Conservation (phyloP, 352 stramenopile genomes). For the Albugo candida region DNA sequence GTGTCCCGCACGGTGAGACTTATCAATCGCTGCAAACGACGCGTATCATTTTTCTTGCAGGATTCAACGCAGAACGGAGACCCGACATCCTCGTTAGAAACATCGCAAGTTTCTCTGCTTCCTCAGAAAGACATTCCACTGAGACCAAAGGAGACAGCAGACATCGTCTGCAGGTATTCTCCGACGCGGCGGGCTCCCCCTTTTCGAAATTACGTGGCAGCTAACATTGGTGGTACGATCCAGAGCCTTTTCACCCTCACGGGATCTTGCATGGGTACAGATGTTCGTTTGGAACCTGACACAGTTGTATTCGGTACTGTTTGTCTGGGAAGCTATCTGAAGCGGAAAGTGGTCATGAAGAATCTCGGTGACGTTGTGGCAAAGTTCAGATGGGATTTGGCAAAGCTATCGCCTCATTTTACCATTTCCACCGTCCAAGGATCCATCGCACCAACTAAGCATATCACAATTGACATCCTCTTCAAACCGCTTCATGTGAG, state of each 20-base stretch:
- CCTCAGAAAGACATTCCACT: conserved; percentile 42
- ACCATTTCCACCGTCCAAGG: conserved; percentile 58
- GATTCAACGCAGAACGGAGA: neutral
- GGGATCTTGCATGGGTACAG: conserved; percentile 79
- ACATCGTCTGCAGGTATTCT: conserved; percentile 57
- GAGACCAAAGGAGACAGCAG: conserved; percentile 48
- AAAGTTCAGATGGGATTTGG: conserved; percentile 74
- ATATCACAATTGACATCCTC: conserved; percentile 80
- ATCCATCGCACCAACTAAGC: conserved; percentile 56
- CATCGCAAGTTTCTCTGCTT: conserved; percentile 38
- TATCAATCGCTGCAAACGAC: conserved; percentile 71
- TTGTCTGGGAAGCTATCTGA: conserved; percentile 68
- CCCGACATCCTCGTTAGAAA: conserved; percentile 15
- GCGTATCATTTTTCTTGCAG: conserved; percentile 12
- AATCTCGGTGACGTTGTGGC: conserved; percentile 80
- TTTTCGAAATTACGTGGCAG: conserved; percentile 45
- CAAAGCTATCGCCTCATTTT: conserved; percentile 68
- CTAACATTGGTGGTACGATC: conserved; percentile 38
- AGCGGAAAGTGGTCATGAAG: conserved; percentile 71
- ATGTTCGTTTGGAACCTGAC: conserved; percentile 78
- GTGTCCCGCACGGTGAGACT: conserved; percentile 51
- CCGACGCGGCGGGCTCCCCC: conserved; percentile 35
- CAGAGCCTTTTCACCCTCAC: conserved; percentile 65
- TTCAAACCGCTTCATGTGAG: conserved; percentile 69
- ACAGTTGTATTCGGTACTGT: conserved; percentile 80